These are phyloP conservation scores for Metarhizium anisopliae DNA, from an alignment of 2,329 filamentous ascomycete genomes.

Conservation along the genomic window DNA sequence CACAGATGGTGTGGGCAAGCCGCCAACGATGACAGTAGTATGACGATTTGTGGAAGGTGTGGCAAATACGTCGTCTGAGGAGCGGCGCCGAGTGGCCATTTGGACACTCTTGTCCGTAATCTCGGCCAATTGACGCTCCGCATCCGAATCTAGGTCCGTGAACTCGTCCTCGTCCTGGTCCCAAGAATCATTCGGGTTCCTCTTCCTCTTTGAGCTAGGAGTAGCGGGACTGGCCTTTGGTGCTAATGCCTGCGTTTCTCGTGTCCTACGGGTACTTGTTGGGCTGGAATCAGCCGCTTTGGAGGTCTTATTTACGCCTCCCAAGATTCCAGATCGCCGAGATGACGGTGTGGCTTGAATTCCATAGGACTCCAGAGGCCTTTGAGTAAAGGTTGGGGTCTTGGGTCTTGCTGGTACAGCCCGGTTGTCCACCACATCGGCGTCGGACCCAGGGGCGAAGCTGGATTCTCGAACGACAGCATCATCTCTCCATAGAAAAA, in stretches of 20 bases:
- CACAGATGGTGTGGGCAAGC: constrained; percentile 25
- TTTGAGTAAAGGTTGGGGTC: constrained; percentile 20
- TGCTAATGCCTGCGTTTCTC: neutral
- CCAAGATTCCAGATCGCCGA: constrained; percentile 3
- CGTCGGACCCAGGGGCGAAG: constrained; percentile 5
- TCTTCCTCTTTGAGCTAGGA: constrained; percentile 19
- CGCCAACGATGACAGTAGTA: constrained; percentile 11
- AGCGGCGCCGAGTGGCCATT: constrained; percentile 9
- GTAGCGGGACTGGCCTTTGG: constrained; percentile 1
- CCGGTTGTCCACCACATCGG: neutral
- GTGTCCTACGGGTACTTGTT: neutral
- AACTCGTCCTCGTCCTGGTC: constrained; percentile 18
- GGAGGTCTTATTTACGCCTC: neutral
- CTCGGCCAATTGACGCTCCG: constrained; percentile 26
- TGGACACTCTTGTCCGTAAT: constrained; percentile 26
- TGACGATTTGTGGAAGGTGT: constrained; percentile 18
- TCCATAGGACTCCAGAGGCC: constrained; percentile 19
- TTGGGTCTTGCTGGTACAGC: constrained; percentile 11
- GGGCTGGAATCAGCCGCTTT: neutral
- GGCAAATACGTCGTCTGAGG: constrained; percentile 8
- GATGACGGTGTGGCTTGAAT: constrained; percentile 15
- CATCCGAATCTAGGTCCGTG: constrained; percentile 28
- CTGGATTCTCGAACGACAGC: constrained; percentile 22
- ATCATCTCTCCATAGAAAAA: constrained; percentile 37
- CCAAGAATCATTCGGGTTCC: constrained; percentile 14